Evolutionary conservation across 139 green algal genomes (phyloP).

Genomic region (Tetraselmis chui): DNA sequence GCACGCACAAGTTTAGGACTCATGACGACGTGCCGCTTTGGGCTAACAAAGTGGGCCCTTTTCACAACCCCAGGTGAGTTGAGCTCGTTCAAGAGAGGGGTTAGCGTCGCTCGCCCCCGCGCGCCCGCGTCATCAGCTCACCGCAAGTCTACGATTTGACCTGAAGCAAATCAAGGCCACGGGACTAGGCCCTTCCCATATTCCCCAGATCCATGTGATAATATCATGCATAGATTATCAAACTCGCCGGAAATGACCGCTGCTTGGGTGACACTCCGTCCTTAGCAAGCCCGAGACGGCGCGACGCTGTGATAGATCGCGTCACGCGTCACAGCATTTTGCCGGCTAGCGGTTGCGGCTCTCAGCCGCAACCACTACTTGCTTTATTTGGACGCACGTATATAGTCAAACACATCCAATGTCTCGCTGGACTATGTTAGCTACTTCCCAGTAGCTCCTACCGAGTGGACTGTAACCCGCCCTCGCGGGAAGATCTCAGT

Average conservation of each 20-base stretch:
- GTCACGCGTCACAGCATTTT: too few species aligned
- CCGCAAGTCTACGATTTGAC: not conserved
- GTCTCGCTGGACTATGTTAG: slow-evolving; percentile 11
- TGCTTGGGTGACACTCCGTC: too few species aligned
- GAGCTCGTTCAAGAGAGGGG: not conserved
- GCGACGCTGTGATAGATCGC: too few species aligned
- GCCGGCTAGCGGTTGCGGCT: too few species aligned
- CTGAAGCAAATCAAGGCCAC: not conserved
- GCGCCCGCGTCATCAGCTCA: not conserved
- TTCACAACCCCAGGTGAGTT: slow-evolving; percentile 57
- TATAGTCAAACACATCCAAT: not conserved
- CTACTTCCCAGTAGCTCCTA: not conserved
- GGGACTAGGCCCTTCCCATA: not conserved
- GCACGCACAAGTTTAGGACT: not conserved
- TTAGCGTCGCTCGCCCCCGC: not conserved
- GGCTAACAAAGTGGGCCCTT: slow-evolving; percentile 67
- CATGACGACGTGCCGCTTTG: not conserved
- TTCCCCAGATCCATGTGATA: not conserved
- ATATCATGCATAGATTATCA: too few species aligned
- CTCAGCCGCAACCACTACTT: not conserved
- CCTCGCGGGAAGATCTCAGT: not conserved
- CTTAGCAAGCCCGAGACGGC: too few species aligned
- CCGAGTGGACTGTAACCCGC: not conserved
- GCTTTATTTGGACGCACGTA: slow-evolving; percentile 22
- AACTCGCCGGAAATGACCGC: too few species aligned